Percentiles rank a stretch among this genome's conserved stretches.
Conservation (phyloP, 1,284 basidiomycete genomes). For the Ganoderma boninense region DNA sequence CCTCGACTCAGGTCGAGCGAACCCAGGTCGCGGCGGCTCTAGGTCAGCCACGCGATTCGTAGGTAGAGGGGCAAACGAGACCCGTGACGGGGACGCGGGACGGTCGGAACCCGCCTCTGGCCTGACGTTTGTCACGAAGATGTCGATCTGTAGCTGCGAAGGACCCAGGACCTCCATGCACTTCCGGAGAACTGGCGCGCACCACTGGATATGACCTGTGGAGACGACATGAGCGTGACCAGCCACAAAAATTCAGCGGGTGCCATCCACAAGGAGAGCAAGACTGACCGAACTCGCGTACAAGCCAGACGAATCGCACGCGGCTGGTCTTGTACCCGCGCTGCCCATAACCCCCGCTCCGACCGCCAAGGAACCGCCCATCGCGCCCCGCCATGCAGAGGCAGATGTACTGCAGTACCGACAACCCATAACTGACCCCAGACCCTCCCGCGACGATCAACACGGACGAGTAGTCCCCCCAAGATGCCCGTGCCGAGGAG, state of each 20-base stretch:
- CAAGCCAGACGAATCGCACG: conserved; percentile 86
- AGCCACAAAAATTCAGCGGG: background rate
- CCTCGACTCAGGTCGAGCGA: conserved; percentile 38
- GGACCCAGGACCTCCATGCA: conserved; percentile 71
- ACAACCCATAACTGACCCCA: conserved; percentile 81
- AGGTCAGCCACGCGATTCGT: conserved; percentile 36
- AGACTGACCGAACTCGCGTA: conserved; percentile 81
- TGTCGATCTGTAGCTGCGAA: conserved; percentile 75
- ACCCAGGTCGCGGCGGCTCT: conserved; percentile 54
- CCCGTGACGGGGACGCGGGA: conserved; percentile 12
- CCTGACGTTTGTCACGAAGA: conserved; percentile 78
- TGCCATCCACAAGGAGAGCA: background rate
- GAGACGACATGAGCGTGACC: conserved; percentile 4
- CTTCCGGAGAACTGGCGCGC: conserved; percentile 72
- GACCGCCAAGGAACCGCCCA: conserved; percentile 53
- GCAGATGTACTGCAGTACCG: conserved; percentile 78
- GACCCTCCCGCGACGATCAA: conserved; percentile 84
- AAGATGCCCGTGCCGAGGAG: conserved; percentile 71
- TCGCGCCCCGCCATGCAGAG: conserved; percentile 66
- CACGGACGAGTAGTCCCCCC: conserved; percentile 71
- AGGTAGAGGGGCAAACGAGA: conserved; percentile 21
- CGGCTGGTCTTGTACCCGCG: conserved; percentile 60
- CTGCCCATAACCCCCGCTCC: conserved; percentile 51
- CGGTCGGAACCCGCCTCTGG: conserved; percentile 26
- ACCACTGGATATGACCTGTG: conserved; percentile 86